Evolutionary conservation across 768 basidiomycete species (phyloP), one percentile per base, ranked within the genome.

Genomic region (Serendipita vermifera): DNA sequence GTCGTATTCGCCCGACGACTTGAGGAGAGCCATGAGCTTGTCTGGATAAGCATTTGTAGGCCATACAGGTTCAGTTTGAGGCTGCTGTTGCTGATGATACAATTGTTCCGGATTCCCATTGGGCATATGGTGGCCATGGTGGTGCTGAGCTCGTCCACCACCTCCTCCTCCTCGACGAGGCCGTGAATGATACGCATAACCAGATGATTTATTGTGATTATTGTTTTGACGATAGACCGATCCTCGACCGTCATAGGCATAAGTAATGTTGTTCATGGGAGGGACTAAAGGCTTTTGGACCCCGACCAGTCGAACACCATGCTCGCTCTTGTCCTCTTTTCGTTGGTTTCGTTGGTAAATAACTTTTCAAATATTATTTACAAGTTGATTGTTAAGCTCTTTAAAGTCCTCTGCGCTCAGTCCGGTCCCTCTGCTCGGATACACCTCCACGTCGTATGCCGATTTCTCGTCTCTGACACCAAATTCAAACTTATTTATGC

Each of bases 1-100:
- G n/a, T 51, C 46, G 46, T 51, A 51, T 51, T 51, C 46, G 20
- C 46, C 46, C 6, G 46, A 51, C 31, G 46, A 51, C 27, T 51
- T 51, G 46, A 51, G 46, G 46, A 51, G 46, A n/a, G 24, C 46
- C 22, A 51, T 51, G 22, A 51, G 46, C 46, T 51, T 51, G 15
- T 51, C 46, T 29, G 46, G 46, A 15, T 20, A 15, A 22, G 46
- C 46, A 29, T 51, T 51, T 29, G 46, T 20, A 9, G 46, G 46
- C 31, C 46, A 6, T 15, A 51, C 46, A 15, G 46, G 46, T n/a
- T 51, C 46, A n/a, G n/a, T 5, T 29, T 14, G 15, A 17, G 15
- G 20, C 31, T 51, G 22, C 9, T 22, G 20, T 15, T 17, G 20
- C n/a, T n/a, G n/a, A n/a, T n/a, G n/a, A n/a, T n/a, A n/a, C n/a